Base-by-base conservation (phyloP, 306 rosid genomes). In the Neltuma alba region DNA sequence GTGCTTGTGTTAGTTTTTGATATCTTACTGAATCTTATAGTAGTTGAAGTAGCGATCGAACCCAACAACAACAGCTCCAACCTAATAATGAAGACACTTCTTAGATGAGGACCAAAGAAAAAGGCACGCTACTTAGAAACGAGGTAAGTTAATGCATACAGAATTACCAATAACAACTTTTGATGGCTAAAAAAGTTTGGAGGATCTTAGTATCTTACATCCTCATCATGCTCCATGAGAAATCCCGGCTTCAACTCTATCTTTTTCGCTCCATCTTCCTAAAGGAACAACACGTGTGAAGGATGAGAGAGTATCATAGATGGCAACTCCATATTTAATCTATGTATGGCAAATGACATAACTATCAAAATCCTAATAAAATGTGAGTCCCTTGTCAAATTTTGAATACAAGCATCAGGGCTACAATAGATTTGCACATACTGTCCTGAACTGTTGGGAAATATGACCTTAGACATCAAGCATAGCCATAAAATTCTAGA, bases 21-120 rank as follows among this genome's bases (percentile, higher is more conserved):
- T 61, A 81, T 80, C 99, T 93, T 88, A 95, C 99, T 95, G 99
- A 86, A 91, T 60, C 90, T 95, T 95, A 83, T 91, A 91, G 93
- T 95, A 95, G 92, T 95, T 95, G 91, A 95, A 86, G 83, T 90
- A 87, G 79, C 99, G 98, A 89, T 95, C 99, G 83, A 95, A 95
- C 55, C 99, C 99, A 81, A 95, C 99, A 66, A 95, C 99, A 38
- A 95, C 97, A 42, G 99, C 99, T 76, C 98, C 99, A 77, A 95
- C 98, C 99, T 95, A 76, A 68, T 57, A 81, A 79, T 68, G 36
- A 23, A 40, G n/a, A 10, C 54, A 68, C 21, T 23, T 67, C 47
- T 67, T 25, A 68, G 73, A 68, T 36, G 41, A 1, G 54, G 54
- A 15, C 54, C 44, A 2, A 15, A 45, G 5, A 44, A 15, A 47